phyloP scores from a whole-genome alignment of 495 filamentous ascomycete species.

The Cryomyces minteri region DNA sequence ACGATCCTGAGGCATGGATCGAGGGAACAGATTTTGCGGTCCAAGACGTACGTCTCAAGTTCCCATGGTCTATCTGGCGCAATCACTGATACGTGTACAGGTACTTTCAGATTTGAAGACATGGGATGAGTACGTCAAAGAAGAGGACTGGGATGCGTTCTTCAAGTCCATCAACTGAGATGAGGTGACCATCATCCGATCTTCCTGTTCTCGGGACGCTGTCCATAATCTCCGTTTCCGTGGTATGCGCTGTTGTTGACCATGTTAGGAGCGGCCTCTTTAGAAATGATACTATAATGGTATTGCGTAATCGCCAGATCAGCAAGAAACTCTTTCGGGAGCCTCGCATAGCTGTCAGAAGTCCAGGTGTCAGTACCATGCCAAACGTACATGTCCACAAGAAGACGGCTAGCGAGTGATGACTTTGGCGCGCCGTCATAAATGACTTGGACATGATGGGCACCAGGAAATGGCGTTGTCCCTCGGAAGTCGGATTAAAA shows the following conservation, averaged over 20 bases:
- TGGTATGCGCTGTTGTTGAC: background rate
- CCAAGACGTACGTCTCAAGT: too few species aligned
- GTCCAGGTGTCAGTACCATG: background rate
- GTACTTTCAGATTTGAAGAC: too few species aligned
- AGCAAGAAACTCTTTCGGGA: background rate
- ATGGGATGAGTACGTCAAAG: too few species aligned
- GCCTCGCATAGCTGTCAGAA: background rate
- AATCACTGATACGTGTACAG: too few species aligned
- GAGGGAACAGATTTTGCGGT: too few species aligned
- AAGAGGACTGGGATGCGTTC: too few species aligned
- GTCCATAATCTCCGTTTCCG: background rate
- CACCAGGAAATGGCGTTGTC: background rate
- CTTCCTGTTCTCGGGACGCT: too few species aligned
- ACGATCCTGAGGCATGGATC: too few species aligned
- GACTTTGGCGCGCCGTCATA: background rate
- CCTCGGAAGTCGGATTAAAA: background rate
- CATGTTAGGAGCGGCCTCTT: background rate
- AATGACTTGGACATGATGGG: background rate
- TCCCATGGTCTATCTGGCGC: too few species aligned
- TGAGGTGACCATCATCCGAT: too few species aligned
- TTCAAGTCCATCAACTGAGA: too few species aligned
- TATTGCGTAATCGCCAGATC: background rate
- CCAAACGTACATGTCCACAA: background rate
- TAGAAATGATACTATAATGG: background rate
- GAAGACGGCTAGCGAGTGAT: background rate